A percentile compares a stretch with the other conserved stretches of the same genome.
Conservation (phyloP, 441 rosid species). For the Pelargonium citronellum region DNA sequence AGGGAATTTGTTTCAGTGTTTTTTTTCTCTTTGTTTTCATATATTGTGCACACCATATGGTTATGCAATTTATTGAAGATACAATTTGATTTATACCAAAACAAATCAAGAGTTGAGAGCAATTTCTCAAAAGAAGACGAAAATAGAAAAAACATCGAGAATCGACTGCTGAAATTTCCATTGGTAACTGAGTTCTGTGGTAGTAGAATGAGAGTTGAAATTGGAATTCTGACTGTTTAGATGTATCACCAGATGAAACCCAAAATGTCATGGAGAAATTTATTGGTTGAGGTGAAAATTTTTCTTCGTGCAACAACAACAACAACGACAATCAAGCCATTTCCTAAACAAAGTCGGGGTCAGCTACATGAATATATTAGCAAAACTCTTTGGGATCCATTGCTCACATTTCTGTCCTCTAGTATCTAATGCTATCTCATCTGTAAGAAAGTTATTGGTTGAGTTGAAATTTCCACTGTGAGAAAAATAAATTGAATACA, state of each 20-base stretch:
- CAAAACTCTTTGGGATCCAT: too few species aligned
- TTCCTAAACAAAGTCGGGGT: too few species aligned
- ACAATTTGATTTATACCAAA: conserved; percentile 1
- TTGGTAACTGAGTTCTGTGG: too few species aligned
- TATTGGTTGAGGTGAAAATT: background rate
- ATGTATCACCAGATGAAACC: conserved; percentile 13
- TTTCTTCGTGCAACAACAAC: too few species aligned
- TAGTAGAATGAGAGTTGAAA: background rate
- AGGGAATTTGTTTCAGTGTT: background rate
- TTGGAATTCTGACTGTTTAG: background rate
- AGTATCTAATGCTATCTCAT: too few species aligned
- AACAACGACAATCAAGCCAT: too few species aligned
- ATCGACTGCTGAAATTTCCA: background rate
- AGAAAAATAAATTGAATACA: background rate
- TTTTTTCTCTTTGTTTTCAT: background rate
- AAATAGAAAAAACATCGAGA: background rate
- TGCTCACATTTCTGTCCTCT: too few species aligned
- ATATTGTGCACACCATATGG: background rate
- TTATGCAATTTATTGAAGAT: background rate
- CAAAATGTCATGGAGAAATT: background rate
- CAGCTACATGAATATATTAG: too few species aligned
- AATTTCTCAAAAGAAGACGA: background rate
- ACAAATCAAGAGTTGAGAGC: background rate
- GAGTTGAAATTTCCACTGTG: background rate
- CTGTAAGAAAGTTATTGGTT: too few species aligned